A percentile compares a stretch with the other conserved stretches of the same genome.
phyloP scores from a whole-genome alignment of 345 rosid species.

The Citropsis articulata region DNA sequence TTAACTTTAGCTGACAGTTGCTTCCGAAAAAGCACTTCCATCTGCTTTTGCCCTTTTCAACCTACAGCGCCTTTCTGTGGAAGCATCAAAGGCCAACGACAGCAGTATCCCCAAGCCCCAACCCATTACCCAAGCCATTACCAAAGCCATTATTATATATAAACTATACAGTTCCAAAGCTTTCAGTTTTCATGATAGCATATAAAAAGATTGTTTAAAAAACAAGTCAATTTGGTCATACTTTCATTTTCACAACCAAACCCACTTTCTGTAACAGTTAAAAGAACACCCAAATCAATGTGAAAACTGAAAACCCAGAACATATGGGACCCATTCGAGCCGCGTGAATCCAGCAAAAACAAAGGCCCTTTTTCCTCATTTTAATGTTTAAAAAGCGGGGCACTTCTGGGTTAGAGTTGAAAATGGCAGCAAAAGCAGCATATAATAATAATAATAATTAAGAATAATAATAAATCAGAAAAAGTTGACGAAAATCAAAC shows the following conservation, averaged over 20 bases:
- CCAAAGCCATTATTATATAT: neutral
- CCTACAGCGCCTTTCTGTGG: neutral
- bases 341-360: slow-evolving; percentile 23
- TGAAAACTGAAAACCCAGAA: neutral
- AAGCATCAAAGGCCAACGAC: neutral
- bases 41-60: neutral
- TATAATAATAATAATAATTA: neutral
- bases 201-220: neutral
- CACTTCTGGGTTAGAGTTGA: neutral
- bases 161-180: neutral
- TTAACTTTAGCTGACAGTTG: neutral
- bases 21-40: neutral
- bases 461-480: neutral
- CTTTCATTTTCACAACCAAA: neutral
- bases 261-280: slow-evolving; percentile 20
- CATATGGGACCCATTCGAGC: slow-evolving; percentile 15
- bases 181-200: slow-evolving; percentile 10
- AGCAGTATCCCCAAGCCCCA: neutral
- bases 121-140: neutral
- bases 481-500: neutral
- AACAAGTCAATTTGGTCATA: neutral
- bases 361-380: neutral
- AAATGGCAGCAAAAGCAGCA: neutral
- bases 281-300: neutral
- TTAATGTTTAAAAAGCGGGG: no score